Evolutionary conservation across 345 rosid genomes (phyloP).

Genomic region (Turnera subulata): DNA sequence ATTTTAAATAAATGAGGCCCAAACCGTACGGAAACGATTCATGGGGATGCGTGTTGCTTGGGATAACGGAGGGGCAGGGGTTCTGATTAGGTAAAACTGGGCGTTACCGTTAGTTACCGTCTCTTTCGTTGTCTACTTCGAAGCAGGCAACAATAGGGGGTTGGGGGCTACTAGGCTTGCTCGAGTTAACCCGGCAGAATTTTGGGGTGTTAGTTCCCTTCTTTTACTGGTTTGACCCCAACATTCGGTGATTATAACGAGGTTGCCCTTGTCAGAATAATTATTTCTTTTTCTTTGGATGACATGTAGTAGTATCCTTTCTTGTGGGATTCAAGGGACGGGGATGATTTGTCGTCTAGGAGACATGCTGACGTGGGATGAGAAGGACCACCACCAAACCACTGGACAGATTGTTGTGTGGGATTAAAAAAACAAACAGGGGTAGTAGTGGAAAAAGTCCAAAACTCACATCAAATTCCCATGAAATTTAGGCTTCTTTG

Average conservation of each 20-base stretch:
- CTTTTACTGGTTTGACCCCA: background rate
- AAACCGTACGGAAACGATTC: slow-evolving; percentile 6
- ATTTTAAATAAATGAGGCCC: background rate
- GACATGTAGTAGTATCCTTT: too few species aligned
- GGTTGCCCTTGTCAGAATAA: background rate
- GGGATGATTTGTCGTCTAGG: too few species aligned
- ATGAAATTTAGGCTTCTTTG: slow-evolving; percentile 19
- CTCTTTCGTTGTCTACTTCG: slow-evolving; percentile 56
- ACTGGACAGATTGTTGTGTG: background rate
- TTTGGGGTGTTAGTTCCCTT: slow-evolving; percentile 22
- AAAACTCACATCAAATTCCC: slow-evolving; percentile 11
- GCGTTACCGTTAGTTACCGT: slow-evolving; percentile 44
- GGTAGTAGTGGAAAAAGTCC: background rate
- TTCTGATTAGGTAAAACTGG: background rate
- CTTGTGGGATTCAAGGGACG: too few species aligned
- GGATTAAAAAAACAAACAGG: background rate
- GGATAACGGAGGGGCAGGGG: slow-evolving; percentile 23
- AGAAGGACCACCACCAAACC: slow-evolving; percentile 9
- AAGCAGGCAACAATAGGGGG: slow-evolving; percentile 59
- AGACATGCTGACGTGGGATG: slow-evolving; percentile 7
- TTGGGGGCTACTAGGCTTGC: slow-evolving; percentile 22
- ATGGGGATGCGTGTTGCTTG: slow-evolving; percentile 28
- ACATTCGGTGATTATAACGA: background rate
- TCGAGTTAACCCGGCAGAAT: slow-evolving; percentile 47
- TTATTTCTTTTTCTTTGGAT: too few species aligned